Evolutionary conservation across 768 basidiomycete species (phyloP), one percentile per base, ranked within the genome.

Genomic region (Lactarius pseudohatsudake): DNA sequence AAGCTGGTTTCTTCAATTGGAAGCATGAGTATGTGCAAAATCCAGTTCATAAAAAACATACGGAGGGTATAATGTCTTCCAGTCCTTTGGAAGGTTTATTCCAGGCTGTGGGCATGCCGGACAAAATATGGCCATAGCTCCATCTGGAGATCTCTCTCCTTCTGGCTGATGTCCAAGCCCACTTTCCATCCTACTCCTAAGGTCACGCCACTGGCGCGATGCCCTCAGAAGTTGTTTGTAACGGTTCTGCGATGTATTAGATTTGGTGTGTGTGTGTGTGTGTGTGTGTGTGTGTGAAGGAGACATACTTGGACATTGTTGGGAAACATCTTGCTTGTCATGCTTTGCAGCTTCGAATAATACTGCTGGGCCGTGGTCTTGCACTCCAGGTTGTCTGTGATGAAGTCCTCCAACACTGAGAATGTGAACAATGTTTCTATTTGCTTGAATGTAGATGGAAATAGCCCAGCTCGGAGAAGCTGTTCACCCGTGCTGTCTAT

Each of bases 231-330:
- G 30, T 10, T 55, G 53, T 10, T 28, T 55, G 26, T 55, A 55
- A 16, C 7, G 30, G 20, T 55, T 55, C 53, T 55, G 13, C 15
- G 9, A 15, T 1, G 6, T 5, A 55, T 30, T 22, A 30, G 30
- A 54, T 26, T 18, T 26, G 30, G 15, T 5, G 6, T 28, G 4
- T 13, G 0, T 2, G 22, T 16, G 28, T 7, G 7, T 5, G 3
- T n/a, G 15, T 5, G 6, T 28, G 4, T 13, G 0, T 2, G 22
- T 16, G 28, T 7, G 7, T 5, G 3, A 13, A 1, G 0, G 10
- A 26, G 3, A 55, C 53, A 13, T 18, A 55, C 53, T 3, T 16
- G 53, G 4, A 55, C 30, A 30, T 30, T 30, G 30, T 30, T 30
- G 4, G 30, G 30, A 30, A 30, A 30, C 30, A 30, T 30, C 30